Base-by-base conservation (phyloP, 1,284 basidiomycete species). In the Tetrapyrgos nigripes region DNA sequence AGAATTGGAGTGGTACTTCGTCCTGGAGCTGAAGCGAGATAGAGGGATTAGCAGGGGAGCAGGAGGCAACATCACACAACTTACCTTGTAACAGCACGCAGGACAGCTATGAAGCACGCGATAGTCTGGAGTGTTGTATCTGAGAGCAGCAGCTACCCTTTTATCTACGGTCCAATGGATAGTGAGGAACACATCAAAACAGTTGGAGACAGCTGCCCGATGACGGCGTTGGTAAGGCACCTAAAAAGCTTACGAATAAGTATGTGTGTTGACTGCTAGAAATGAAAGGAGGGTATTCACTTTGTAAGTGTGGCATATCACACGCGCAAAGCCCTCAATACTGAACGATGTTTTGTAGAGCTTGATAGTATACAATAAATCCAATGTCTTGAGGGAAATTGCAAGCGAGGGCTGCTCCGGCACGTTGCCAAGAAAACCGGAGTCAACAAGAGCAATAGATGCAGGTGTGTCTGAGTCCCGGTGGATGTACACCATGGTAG, bases 311-410 rank as follows among this genome's bases (percentile, higher is more conserved):
- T 75, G 65, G 57, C 75, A 75, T 0, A 77, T 10, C 1, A 73
- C 66, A 46, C 73, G 71, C 0, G 68, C 57, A 53, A 76, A 76
- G 0, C 72, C 70, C 55, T 78, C 72, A 1, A 71, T 56, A 55
- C 73, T 75, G 53, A 72, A 71, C 0, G 69, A 74, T 0, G 74
- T 56, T 24, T 70, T 68, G 26, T 55, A 56, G 1, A 67, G 55
- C 0, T 64, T 56, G 17, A 75, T 50, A 3, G 46, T 17, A 6
- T 58, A 61, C 53, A 68, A 72, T 1, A 75, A 59, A 35, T 76
- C 68, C 1, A 78, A 60, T 0, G 70, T 75, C 10, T 62, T 51
- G 19, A 77, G n/a, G 1, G 70, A 71, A 10, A 77, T 53, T 1
- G 70, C 69, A 19, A 70, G 13, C 3, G 62, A 55, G 0, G 71